Conservation (phyloP, 495 filamentous ascomycete species). For the Choiromyces venosus region DNA sequence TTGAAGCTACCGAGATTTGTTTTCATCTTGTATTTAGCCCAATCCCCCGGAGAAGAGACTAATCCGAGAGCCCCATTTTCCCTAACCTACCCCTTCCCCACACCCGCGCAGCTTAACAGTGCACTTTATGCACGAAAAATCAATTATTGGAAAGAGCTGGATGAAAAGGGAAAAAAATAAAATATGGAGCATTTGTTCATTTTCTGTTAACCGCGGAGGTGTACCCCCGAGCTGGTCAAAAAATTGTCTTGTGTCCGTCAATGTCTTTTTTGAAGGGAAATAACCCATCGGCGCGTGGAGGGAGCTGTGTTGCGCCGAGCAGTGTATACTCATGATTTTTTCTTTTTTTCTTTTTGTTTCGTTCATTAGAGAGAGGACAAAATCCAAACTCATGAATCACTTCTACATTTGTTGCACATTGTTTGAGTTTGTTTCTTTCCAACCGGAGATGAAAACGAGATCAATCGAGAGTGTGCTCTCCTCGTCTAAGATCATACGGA, state of each 20-base stretch:
- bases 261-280: conserved; percentile 24
- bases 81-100: conserved; percentile 3
- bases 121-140: conserved; percentile 13
- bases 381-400: conserved; percentile 42
- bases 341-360: conserved; percentile 16
- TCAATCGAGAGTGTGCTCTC: conserved; percentile 37
- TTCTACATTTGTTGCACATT: conserved; percentile 6
- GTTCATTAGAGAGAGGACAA: conserved; percentile 41
- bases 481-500: conserved; percentile 13
- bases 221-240: conserved; percentile 32
- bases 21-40: conserved; percentile 4
- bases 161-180: conserved; percentile 16
- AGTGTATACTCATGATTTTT: conserved; percentile 20
- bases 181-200: conserved; percentile 17
- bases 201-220: conserved; percentile 28
- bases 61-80: conserved; percentile 31
- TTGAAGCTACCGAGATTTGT: conserved; percentile 11
- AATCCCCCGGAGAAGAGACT: conserved; percentile 40
- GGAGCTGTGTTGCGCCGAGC: conserved; percentile 9
- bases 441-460: conserved; percentile 2
- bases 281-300: conserved; percentile 6
- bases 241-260: conserved; percentile 15
- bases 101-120: conserved; percentile 32
- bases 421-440: conserved; percentile 12
- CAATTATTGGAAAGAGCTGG: conserved; percentile 11